Base-by-base conservation (phyloP, 371 early-diverging fungal species). In the Haplosporangium sp. region DNA sequence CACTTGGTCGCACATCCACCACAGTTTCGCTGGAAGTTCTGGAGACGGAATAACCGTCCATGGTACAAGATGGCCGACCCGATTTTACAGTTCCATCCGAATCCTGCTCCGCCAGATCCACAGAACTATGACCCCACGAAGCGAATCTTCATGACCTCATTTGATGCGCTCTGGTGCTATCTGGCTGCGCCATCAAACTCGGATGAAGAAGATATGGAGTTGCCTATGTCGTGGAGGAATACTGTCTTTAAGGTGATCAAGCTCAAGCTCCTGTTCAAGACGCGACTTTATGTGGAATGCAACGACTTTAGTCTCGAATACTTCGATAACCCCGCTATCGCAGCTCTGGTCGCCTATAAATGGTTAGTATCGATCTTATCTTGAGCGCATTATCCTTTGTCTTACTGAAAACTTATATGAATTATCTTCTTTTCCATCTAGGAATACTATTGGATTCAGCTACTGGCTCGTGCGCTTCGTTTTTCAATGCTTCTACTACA, bases 241-340 rank as follows among this genome's bases (percentile, higher is more conserved):
- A 51, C 62, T 0, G 11, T 64, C 12, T 36, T 42, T 36, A 23
- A 52, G 8, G 23, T 59, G 41, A 16, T 65, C 52, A 20, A 10
- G 52, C 16, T 60, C 5, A 61, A 51, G 11, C 0, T 50, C 6
- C 59, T 37, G 2, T 21, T 59, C 4, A 8, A 43, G 47, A 46
- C 29, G 12, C 37, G 42, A 6, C 11, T n/a, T 5, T 59, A 47
- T 59, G 60, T 59, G 21, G 61, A 55, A 6, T 54, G 53, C 43
- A 14, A 70, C 6, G 58, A 70, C 36, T 55, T 48, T 20, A 54
- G 40, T 21, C 29, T 59, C 36, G 71, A 63, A 55, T 63, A 52
- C 36, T 55, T 70, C 47, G 71, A 70, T 23, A 70, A 64, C 48
- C 71, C 71, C 8, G 64, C 64, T 13, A 70, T 70, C 38, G 36